These are phyloP conservation scores for Eucalyptus tenuipes DNA, from an alignment of 345 rosid genomes.

Conservation along the genomic window DNA sequence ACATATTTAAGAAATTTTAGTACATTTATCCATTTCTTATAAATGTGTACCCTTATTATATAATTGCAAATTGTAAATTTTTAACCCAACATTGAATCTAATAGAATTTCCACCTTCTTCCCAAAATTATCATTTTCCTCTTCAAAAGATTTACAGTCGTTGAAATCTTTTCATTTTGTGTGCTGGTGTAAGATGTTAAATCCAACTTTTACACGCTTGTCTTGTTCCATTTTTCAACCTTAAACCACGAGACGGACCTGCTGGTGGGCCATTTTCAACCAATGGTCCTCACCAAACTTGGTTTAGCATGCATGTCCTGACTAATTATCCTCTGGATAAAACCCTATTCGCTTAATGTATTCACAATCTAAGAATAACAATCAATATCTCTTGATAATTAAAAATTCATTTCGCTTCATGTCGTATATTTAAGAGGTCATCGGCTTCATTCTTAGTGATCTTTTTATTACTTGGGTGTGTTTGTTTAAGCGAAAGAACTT, in stretches of 20 bases:
- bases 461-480: background rate
- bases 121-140: background rate
- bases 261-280: background rate
- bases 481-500: background rate
- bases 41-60: background rate
- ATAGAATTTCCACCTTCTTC: background rate
- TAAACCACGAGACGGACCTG: background rate
- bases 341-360: background rate
- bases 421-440: no score
- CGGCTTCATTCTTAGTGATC: no score
- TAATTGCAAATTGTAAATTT: background rate
- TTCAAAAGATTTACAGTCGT: background rate
- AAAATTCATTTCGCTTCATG: background rate
- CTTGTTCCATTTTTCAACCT: background rate
- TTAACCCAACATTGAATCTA: background rate
- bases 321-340: background rate
- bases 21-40: background rate
- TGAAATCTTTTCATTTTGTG: background rate
- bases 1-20: background rate
- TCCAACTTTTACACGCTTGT: background rate
- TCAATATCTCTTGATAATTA: background rate
- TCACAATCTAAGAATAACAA: background rate
- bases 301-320: background rate
- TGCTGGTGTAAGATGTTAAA: background rate
- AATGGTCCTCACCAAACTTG: background rate